A percentile compares a stretch with the other conserved stretches of the same genome.
Conservation (phyloP, 2,329 filamentous ascomycete species). For the Diaporthe sp. region DNA sequence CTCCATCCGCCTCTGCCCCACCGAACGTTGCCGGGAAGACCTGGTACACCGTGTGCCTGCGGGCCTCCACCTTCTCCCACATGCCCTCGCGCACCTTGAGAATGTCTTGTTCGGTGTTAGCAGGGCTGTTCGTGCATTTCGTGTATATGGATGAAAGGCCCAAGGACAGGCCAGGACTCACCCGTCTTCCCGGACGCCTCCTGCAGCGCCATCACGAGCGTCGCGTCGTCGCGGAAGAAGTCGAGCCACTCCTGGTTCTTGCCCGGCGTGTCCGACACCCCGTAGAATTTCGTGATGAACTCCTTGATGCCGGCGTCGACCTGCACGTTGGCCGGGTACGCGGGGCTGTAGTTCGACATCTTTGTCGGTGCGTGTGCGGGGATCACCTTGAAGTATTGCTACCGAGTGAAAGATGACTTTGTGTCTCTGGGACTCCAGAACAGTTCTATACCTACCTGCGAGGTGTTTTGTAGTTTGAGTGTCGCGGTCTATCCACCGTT, state of each 20-base stretch:
- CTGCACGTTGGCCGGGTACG: conserved; percentile 47
- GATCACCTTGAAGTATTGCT: not conserved
- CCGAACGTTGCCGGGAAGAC: conserved; percentile 58
- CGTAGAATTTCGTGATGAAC: conserved; percentile 62
- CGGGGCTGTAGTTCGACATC: conserved; percentile 46
- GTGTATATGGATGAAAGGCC: too few species aligned
- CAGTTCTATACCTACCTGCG: not conserved
- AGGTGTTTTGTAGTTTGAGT: not conserved
- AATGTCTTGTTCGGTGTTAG: conserved; percentile 53
- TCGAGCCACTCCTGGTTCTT: conserved; percentile 59
- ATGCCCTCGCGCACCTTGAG: conserved; percentile 56
- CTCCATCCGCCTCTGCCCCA: conserved; percentile 33
- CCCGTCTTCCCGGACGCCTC: conserved; percentile 51
- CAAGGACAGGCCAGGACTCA: not conserved
- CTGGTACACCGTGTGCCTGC: conserved; percentile 58
- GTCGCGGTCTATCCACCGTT: not conserved
- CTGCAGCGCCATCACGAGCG: conserved; percentile 58
- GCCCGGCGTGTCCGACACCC: conserved; percentile 57
- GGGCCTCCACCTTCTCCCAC: conserved; percentile 58
- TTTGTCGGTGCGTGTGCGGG: not conserved
- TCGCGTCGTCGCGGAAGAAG: conserved; percentile 58
- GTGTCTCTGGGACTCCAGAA: not conserved
- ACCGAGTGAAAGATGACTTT: not conserved
- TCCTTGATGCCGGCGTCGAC: conserved; percentile 44
- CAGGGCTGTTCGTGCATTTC: not conserved